Evolutionary conservation across 768 basidiomycete genomes (phyloP), one percentile per base, ranked within the genome.

Genomic region (Boletus bicolor): DNA sequence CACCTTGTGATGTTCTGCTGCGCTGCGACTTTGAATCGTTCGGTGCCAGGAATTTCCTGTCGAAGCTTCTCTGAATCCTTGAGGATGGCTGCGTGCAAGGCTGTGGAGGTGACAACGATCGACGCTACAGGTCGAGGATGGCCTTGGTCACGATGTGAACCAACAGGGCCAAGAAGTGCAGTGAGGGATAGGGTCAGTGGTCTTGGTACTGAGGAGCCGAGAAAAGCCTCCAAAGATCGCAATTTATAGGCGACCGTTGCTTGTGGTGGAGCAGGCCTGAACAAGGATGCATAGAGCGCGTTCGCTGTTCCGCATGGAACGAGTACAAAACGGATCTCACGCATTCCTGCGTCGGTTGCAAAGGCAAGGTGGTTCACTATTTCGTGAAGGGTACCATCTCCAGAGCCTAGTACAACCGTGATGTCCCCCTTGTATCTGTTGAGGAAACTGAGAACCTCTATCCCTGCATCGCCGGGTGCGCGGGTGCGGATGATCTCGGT

Each of bases 321-420:
- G 45, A 81, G 79, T 17, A 75, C 83, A 57, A 86, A 74, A 35
- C 64, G 65, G 53, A 86, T 36, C 6, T 60, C 48, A 46, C 60
- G 61, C 17, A 56, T 59, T 19, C 63, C 68, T 21, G 61, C 66
- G 39, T 65, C 49, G 17, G 59, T 36, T 17, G 63, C 60, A 24
- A 66, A 64, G 37, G 54, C 39, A 35, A 91, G 66, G 11, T 77
- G 77, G 58, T 87, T 89, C 66, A 94, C 77, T 58, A 96, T 82
- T 63, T 98, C 94, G 68, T 96, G 91, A 38, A 93, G 76, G 1
- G 94, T 97, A 17, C 95, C 95, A 70, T 98, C 95, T 8, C 95
- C 95, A 5, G 94, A 93, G 15, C 80, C 82, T 26, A 93, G 75
- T 49, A 89, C 66, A 45, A 89, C 66, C 0, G 78, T 79, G 49